Percentiles rank a stretch among this genome's conserved stretches.
phyloP scores from a whole-genome alignment of 1,284 basidiomycete species.

The Leccinum pachyderme region DNA sequence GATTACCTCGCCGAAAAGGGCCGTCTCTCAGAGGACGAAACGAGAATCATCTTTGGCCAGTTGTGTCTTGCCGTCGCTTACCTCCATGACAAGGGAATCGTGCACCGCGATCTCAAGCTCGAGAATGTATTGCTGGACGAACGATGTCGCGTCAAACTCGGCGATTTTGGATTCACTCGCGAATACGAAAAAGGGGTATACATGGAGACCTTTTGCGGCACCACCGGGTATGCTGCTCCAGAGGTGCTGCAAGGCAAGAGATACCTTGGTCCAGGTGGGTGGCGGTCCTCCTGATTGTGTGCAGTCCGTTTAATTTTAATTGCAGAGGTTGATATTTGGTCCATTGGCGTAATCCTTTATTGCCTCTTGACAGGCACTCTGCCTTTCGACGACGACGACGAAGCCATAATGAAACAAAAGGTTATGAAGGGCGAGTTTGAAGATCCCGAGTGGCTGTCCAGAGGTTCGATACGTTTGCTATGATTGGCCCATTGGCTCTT shows the following conservation, averaged over 20 bases:
- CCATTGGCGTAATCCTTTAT: constrained; percentile 93
- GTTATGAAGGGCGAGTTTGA: constrained; percentile 89
- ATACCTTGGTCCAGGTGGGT: constrained; percentile 84
- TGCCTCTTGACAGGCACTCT: constrained; percentile 90
- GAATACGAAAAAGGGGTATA: constrained; percentile 85
- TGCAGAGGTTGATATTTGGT: constrained; percentile 96
- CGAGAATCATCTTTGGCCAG: constrained; percentile 86
- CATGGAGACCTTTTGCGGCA: constrained; percentile 97
- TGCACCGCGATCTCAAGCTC: constrained; percentile 94
- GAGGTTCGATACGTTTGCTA: constrained; percentile 48
- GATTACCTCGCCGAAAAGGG: constrained; percentile 97
- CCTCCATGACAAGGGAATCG: constrained; percentile 87
- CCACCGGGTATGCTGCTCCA: constrained; percentile 92
- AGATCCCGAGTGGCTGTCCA: constrained; percentile 87
- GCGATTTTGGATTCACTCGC: constrained; percentile 95
- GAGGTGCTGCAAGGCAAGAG: constrained; percentile 91
- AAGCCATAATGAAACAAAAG: constrained; percentile 83
- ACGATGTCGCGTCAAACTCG: constrained; percentile 83
- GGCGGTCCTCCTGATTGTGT: not conserved
- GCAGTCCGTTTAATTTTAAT: constrained; percentile 1
- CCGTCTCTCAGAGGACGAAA: constrained; percentile 79
- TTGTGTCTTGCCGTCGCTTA: constrained; percentile 95
- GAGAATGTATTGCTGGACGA: constrained; percentile 95
- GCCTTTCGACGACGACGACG: constrained; percentile 98
- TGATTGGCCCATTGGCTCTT: constrained; percentile 6